Conservation (phyloP, 2,329 filamentous ascomycete species). For the Orbilia quercus region DNA sequence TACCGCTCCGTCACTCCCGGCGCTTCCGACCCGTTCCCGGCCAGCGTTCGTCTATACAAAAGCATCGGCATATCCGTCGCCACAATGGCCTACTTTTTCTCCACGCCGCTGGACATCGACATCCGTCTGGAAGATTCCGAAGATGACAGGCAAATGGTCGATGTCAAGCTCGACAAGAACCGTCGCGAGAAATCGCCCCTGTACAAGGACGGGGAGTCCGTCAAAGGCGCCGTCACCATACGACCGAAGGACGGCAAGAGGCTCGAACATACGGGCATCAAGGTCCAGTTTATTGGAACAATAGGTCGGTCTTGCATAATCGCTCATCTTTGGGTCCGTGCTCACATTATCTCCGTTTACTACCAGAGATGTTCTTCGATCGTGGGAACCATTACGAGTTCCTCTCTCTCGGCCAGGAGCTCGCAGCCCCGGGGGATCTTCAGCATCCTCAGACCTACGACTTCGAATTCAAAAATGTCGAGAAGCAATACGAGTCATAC, state of each 20-base stretch:
- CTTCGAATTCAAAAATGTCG: constrained; percentile 99
- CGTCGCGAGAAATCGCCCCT: constrained; percentile 94
- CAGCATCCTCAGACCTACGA: constrained; percentile 98
- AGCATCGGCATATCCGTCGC: constrained; percentile 46
- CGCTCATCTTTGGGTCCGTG: constrained; percentile 3
- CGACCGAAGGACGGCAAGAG: constrained; percentile 98
- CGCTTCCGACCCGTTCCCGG: constrained; percentile 21
- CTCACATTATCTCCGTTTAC: constrained; percentile 33
- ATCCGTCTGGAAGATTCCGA: constrained; percentile 96
- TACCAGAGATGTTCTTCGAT: constrained; percentile 97
- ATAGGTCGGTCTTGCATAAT: constrained; percentile 73
- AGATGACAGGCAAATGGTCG: constrained; percentile 86
- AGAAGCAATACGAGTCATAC: constrained; percentile 99
- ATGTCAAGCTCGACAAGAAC: constrained; percentile 98
- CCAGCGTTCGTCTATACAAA: not conserved
- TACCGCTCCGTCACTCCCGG: not conserved
- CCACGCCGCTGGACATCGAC: constrained; percentile 98
- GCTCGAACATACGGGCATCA: constrained; percentile 97
- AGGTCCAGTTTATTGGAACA: constrained; percentile 98
- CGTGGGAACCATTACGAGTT: constrained; percentile 99
- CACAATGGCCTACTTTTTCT: constrained; percentile 96
- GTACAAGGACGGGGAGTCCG: constrained; percentile 97
- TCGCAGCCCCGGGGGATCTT: constrained; percentile 94
- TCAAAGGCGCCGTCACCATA: constrained; percentile 94
- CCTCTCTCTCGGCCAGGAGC: constrained; percentile 93